Evolutionary conservation across 2,329 filamentous ascomycete species (phyloP).

Genomic region (Fusarium poae): DNA sequence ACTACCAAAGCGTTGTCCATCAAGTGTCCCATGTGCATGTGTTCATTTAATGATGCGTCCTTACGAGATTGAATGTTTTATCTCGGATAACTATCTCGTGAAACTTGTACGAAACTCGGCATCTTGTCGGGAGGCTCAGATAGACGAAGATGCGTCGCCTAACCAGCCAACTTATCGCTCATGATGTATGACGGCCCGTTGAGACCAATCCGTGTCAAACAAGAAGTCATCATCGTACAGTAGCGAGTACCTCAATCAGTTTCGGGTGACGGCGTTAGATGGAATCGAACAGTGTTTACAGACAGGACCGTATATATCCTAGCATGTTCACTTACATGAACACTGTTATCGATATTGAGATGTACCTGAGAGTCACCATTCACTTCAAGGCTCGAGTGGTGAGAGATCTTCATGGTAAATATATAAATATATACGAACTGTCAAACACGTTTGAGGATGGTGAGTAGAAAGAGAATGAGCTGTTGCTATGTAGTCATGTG

Average conservation of each 20-base stretch:
- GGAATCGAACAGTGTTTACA: background rate
- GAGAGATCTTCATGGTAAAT: too few relatives aligned
- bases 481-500: background rate
- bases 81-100: background rate
- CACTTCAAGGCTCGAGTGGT: too few relatives aligned
- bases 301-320: background rate
- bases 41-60: background rate
- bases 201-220: background rate
- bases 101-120: conserved; percentile 3
- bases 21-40: background rate
- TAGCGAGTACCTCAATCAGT: background rate
- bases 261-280: background rate
- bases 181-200: background rate
- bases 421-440: background rate
- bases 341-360: too few relatives aligned
- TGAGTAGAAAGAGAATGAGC: background rate
- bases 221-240: background rate
- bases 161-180: background rate
- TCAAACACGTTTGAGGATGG: too few relatives aligned
- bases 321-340: background rate
- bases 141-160: background rate
- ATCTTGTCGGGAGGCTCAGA: background rate
- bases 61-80: background rate
- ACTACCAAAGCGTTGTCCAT: background rate
- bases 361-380: too few relatives aligned